Evolutionary conservation across 176 grass and related monocot genomes (phyloP).

Genomic region (Chloris gayana): DNA sequence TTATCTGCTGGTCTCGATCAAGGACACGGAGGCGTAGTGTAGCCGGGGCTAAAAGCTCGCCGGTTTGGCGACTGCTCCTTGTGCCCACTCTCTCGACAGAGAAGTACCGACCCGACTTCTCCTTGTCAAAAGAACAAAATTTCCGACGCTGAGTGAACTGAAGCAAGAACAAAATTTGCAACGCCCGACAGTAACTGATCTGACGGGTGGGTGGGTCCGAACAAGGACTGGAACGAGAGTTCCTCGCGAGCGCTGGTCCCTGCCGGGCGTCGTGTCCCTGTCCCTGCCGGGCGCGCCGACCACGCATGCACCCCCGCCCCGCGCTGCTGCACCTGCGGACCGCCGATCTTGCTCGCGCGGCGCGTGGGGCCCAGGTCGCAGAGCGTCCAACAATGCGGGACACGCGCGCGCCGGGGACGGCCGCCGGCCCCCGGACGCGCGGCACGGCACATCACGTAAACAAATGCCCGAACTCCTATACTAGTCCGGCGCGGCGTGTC

Average conservation of each 20-base stretch:
- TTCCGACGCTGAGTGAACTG: too few relatives aligned
- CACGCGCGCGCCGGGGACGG: background rate
- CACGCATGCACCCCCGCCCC: background rate
- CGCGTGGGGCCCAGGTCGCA: background rate
- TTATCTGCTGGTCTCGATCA: too few relatives aligned
- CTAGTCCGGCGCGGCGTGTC: background rate
- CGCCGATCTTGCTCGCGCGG: too few relatives aligned
- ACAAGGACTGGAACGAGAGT: background rate
- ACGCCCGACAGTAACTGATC: background rate
- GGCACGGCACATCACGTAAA: background rate
- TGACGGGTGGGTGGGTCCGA: background rate
- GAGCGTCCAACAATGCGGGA: conserved; percentile 28
- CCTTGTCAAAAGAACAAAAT: too few relatives aligned
- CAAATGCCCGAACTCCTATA: background rate
- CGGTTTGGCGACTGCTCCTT: too few relatives aligned
- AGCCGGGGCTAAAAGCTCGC: too few relatives aligned
- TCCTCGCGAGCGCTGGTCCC: conserved; percentile 17
- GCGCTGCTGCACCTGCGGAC: too few relatives aligned
- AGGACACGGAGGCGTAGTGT: too few relatives aligned
- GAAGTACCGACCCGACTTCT: too few relatives aligned
- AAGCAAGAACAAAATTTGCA: background rate
- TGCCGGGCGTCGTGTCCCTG: conserved; percentile 7
- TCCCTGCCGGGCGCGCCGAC: conserved; percentile 25
- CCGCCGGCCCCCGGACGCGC: background rate
- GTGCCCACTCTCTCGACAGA: background rate